Conservation (phyloP, 495 filamentous ascomycete genomes). For the Chaetomium fimeti region DNA sequence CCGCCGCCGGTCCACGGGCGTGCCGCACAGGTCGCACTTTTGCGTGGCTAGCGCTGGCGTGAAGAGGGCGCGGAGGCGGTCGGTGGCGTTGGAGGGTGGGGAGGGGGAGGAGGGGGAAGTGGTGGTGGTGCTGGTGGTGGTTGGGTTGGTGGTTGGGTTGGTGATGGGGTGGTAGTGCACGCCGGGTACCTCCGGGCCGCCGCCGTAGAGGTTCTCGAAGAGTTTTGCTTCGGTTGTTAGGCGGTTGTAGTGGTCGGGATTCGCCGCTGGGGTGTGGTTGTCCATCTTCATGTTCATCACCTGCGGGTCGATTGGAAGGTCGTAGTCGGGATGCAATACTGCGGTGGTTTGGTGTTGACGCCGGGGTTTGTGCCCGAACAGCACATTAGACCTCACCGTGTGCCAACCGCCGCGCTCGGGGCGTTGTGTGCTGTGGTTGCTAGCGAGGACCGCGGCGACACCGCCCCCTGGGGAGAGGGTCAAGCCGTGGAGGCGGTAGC, state of each 20-base stretch:
- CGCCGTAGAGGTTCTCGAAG: constrained; percentile 52
- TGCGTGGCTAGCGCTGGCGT: constrained; percentile 29
- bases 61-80: constrained; percentile 35
- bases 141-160: neutral
- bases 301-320: constrained; percentile 5
- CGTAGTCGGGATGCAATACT: neutral
- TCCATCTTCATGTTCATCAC: neutral
- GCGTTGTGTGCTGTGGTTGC: constrained; percentile 40
- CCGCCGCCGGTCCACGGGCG: constrained; percentile 24
- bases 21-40: constrained; percentile 41
- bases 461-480: constrained; percentile 46
- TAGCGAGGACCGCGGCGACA: constrained; percentile 42
- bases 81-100: neutral
- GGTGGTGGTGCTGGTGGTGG: neutral
- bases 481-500: constrained; percentile 48
- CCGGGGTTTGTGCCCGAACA: constrained; percentile 39
- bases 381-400: constrained; percentile 40
- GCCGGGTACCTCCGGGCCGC: constrained; percentile 43
- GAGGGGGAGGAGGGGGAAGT: neutral
- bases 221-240: constrained; percentile 45
- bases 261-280: neutral
- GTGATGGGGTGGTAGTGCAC: constrained; percentile 22
- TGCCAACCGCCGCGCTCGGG: constrained; percentile 46
- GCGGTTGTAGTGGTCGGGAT: neutral
- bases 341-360: neutral